These are phyloP conservation scores for Boletus sensibilis DNA, from an alignment of 768 basidiomycete species.

Conservation along the genomic window DNA sequence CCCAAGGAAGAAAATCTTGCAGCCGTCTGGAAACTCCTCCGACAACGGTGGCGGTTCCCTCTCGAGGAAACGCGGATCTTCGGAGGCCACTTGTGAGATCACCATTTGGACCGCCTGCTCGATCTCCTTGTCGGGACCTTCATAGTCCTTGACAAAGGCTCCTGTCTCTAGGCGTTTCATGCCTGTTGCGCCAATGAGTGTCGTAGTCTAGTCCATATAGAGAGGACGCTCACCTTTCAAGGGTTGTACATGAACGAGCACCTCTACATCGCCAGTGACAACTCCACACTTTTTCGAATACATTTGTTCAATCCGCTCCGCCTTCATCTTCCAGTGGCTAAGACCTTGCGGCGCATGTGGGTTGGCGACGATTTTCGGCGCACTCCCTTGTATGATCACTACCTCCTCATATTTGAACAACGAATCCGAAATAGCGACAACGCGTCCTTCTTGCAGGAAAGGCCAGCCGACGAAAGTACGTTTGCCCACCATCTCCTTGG, in stretches of 20 bases:
- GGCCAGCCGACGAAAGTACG: conserved; percentile 89
- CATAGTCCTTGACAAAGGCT: conserved; percentile 94
- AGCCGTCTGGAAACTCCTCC: conserved; percentile 88
- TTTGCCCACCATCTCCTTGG: conserved; percentile 69
- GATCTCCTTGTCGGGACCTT: conserved; percentile 73
- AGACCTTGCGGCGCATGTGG: conserved; percentile 72
- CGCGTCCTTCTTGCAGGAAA: conserved; percentile 88
- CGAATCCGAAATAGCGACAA: conserved; percentile 83
- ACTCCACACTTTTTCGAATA: conserved; percentile 92
- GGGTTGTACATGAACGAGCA: conserved; percentile 85
- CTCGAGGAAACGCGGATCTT: conserved; percentile 88
- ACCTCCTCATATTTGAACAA: conserved; percentile 84
- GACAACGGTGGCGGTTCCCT: conserved; percentile 75
- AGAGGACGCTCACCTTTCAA: conserved; percentile 66
- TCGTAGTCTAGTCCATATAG: background rate
- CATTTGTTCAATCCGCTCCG: conserved; percentile 74
- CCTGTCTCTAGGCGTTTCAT: conserved; percentile 86
- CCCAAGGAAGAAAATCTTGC: conserved; percentile 94
- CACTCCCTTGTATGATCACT: conserved; percentile 47
- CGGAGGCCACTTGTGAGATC: conserved; percentile 74
- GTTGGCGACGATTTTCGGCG: conserved; percentile 59
- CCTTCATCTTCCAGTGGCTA: conserved; percentile 75
- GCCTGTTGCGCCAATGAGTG: conserved; percentile 45
- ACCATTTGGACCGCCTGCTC: conserved; percentile 89
- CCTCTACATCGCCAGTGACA: conserved; percentile 75